phyloP scores from a whole-genome alignment of 2,329 filamentous ascomycete species.

The Ascochyta lentis region DNA sequence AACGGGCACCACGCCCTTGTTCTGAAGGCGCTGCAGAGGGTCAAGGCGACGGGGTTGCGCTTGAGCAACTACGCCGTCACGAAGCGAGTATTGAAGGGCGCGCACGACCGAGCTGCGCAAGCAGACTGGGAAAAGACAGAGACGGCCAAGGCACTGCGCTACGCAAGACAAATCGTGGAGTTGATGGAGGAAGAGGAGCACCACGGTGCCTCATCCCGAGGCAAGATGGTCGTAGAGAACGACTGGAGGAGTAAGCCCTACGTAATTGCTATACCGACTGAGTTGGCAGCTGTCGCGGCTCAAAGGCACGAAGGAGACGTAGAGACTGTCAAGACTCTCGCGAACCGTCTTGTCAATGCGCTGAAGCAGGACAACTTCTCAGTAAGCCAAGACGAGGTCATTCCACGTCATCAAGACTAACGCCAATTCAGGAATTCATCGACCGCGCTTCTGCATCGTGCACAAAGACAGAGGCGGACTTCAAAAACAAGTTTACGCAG shows the following conservation, averaged over 20 bases:
- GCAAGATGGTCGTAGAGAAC: slow-evolving; percentile 33
- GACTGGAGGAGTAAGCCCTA: slow-evolving; percentile 39
- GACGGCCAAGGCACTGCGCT: slow-evolving; percentile 47
- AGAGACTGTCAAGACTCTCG: slow-evolving; percentile 51
- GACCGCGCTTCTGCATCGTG: slow-evolving; percentile 5
- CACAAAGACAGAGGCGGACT: slow-evolving; percentile 19
- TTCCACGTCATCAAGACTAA: background rate
- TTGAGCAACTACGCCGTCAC: slow-evolving; percentile 36
- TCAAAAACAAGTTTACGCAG: slow-evolving; percentile 3
- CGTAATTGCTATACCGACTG: slow-evolving; percentile 52
- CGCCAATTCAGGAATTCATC: slow-evolving; percentile 3
- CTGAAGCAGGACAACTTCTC: slow-evolving; percentile 33
- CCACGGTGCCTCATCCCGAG: slow-evolving; percentile 22
- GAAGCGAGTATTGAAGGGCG: slow-evolving; percentile 42
- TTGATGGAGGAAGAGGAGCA: slow-evolving; percentile 53
- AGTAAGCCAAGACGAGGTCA: slow-evolving; percentile 15
- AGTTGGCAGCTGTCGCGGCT: slow-evolving; percentile 52
- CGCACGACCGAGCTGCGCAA: slow-evolving; percentile 44
- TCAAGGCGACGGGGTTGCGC: slow-evolving; percentile 33
- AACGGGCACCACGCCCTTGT: slow-evolving; percentile 37
- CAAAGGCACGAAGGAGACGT: slow-evolving; percentile 47
- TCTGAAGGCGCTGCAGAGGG: slow-evolving; percentile 39
- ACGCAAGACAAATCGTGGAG: slow-evolving; percentile 49
- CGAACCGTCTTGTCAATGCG: slow-evolving; percentile 48
- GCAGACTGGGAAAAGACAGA: slow-evolving; percentile 48